These are phyloP conservation scores for Endoconidiophora laricicola DNA, from an alignment of 2,329 filamentous ascomycete genomes.

Conservation along the genomic window DNA sequence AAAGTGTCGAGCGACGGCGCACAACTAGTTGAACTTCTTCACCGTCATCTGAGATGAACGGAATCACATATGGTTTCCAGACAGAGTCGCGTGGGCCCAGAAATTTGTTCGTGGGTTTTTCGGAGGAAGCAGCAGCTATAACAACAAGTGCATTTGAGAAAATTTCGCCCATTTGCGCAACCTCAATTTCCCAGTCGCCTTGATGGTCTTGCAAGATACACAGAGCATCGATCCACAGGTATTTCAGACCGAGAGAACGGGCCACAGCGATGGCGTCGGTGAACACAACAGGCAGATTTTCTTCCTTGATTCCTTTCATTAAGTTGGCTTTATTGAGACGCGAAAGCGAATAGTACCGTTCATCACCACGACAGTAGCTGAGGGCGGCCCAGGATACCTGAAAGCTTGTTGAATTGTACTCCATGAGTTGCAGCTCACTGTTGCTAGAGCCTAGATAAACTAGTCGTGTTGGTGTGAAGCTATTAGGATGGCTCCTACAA, in stretches of 20 bases:
- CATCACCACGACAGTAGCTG: conserved; percentile 13
- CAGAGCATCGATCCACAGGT: conserved; percentile 21
- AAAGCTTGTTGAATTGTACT: conserved; percentile 8
- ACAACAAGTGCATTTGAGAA: conserved; percentile 14
- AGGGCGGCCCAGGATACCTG: conserved; percentile 12
- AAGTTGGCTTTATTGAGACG: conserved; percentile 5
- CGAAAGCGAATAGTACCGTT: conserved; percentile 5
- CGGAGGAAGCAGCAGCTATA: conserved; percentile 12
- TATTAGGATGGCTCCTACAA: conserved; percentile 4
- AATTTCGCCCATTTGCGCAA: conserved; percentile 13
- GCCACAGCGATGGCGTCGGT: conserved; percentile 18
- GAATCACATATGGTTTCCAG: conserved; percentile 8
- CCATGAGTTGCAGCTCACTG: conserved; percentile 5
- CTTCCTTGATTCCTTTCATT: conserved; percentile 6
- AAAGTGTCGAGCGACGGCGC: conserved; percentile 7
- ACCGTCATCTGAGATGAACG: background rate
- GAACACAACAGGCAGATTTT: conserved; percentile 15
- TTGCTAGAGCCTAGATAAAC: conserved; percentile 7
- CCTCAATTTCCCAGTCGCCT: conserved; percentile 14
- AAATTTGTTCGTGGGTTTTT: conserved; percentile 3
- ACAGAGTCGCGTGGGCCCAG: conserved; percentile 7
- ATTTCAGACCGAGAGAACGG: conserved; percentile 15
- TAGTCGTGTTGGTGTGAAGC: conserved; percentile 9
- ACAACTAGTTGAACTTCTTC: conserved; percentile 2
- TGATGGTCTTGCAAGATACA: conserved; percentile 19